These are phyloP conservation scores for Aspergillus ibericus DNA, from an alignment of 2,329 filamentous ascomycete genomes.

Conservation along the genomic window DNA sequence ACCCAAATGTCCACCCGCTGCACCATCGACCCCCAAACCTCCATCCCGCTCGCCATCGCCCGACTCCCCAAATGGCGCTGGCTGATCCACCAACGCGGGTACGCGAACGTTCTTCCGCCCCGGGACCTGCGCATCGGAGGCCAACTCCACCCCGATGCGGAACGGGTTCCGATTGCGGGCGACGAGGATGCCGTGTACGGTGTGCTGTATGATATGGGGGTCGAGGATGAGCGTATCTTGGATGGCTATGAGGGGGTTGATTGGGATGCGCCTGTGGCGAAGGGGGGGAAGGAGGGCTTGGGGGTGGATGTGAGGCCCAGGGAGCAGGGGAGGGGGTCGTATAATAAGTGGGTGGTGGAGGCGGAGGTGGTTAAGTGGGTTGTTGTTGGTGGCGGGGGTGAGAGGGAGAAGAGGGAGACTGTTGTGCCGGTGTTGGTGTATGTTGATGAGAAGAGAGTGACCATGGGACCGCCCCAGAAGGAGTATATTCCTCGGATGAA, in stretches of 20 bases:
- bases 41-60: slow-evolving; percentile 40
- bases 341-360: slow-evolving; percentile 41
- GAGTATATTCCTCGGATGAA: slow-evolving; percentile 48
- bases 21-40: slow-evolving; percentile 32
- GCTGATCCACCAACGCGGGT: slow-evolving; percentile 44
- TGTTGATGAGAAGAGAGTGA: slow-evolving; percentile 42
- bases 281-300: slow-evolving; percentile 4
- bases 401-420: slow-evolving; percentile 9
- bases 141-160: slow-evolving; percentile 14
- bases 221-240: slow-evolving; percentile 36
- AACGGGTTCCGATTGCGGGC: slow-evolving; percentile 22
- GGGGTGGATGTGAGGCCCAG: slow-evolving; percentile 24
- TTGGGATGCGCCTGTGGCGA: slow-evolving; percentile 13
- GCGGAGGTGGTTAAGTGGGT: slow-evolving; percentile 35
- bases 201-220: slow-evolving; percentile 43
- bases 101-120: slow-evolving; percentile 43
- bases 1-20: slow-evolving; percentile 44
- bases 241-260: slow-evolving; percentile 44
- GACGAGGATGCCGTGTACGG: slow-evolving; percentile 37
- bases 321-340: slow-evolving; percentile 35
- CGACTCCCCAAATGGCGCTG: slow-evolving; percentile 41
- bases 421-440: slow-evolving; percentile 40
- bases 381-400: slow-evolving; percentile 26
- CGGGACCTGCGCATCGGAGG: slow-evolving; percentile 20
- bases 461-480: slow-evolving; percentile 31